Percentiles rank a stretch among this genome's conserved stretches.
Evolutionary conservation across 352 stramenopile species (phyloP).

Genomic region (Phytophthora macrochlamydospora): DNA sequence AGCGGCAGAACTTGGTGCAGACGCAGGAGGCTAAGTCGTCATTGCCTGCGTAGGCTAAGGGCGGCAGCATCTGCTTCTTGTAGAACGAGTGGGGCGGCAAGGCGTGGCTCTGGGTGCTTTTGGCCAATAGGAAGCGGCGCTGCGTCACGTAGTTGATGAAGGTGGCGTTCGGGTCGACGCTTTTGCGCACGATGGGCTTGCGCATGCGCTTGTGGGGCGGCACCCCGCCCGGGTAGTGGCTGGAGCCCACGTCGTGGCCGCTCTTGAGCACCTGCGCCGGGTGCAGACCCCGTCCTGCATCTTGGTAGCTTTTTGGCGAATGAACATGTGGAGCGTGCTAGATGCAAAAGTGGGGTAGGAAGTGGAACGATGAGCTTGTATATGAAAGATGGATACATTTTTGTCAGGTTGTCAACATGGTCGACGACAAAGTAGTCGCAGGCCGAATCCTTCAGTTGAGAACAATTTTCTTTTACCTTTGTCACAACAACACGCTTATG

Average conservation of each 20-base stretch:
- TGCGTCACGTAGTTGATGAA: conserved; percentile 86
- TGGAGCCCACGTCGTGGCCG: conserved; percentile 74
- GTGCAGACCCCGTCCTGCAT: conserved; percentile 61
- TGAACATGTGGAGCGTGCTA: not conserved
- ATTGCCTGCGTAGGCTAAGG: conserved; percentile 56
- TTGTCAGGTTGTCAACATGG: too few relatives aligned
- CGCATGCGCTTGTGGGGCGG: conserved; percentile 83
- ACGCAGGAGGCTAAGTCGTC: conserved; percentile 82
- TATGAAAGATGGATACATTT: too few relatives aligned
- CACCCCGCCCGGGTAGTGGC: conserved; percentile 69
- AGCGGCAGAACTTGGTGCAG: conserved; percentile 88
- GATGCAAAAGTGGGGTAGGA: not conserved
- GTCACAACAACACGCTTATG: too few relatives aligned
- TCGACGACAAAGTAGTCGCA: too few relatives aligned
- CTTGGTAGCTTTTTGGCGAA: not conserved
- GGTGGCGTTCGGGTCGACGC: conserved; percentile 84
- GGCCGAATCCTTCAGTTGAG: too few relatives aligned
- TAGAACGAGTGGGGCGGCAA: conserved; percentile 85
- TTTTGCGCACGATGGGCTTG: conserved; percentile 89
- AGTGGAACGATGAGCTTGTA: not conserved
- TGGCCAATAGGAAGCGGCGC: conserved; percentile 67
- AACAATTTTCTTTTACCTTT: too few relatives aligned
- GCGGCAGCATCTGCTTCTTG: conserved; percentile 84
- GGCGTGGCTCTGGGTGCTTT: conserved; percentile 49
- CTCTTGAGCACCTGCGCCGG: conserved; percentile 78